These are phyloP conservation scores for Eucalyptus tenuipes DNA, from an alignment of 345 rosid species.

Conservation along the genomic window DNA sequence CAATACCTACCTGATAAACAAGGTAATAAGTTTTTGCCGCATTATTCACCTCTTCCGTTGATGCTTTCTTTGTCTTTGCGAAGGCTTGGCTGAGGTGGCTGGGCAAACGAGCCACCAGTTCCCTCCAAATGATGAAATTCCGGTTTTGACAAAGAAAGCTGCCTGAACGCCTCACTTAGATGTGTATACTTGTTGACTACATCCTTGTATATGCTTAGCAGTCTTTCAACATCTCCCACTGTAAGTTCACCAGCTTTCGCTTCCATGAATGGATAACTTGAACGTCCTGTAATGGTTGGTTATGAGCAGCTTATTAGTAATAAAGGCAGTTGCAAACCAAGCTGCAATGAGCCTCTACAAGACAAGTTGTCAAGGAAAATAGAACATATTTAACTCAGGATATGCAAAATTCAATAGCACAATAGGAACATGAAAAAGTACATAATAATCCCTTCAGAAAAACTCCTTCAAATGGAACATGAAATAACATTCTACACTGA, in stretches of 20 bases:
- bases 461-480: not conserved
- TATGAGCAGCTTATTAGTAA: not conserved
- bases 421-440: not conserved
- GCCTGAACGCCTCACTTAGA: constrained; percentile 18
- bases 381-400: not conserved
- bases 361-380: not conserved
- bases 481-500: not conserved
- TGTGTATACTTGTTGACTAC: constrained; percentile 31
- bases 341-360: not conserved
- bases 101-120: not conserved
- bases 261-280: constrained; percentile 36
- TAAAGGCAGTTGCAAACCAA: not conserved
- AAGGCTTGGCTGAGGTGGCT: not conserved
- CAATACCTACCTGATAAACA: not conserved
- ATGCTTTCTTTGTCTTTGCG: not conserved
- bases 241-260: constrained; percentile 32
- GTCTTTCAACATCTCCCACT: constrained; percentile 32
- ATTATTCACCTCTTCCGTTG: not conserved
- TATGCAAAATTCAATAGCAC: not conserved
- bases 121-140: not conserved
- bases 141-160: not conserved
- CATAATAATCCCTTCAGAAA: not conserved
- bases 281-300: constrained; percentile 7
- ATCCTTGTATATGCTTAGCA: constrained; percentile 43
- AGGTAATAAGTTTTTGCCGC: not conserved